Evolutionary conservation across 1,284 basidiomycete genomes (phyloP).

Genomic region (Trichosporon sp.): DNA sequence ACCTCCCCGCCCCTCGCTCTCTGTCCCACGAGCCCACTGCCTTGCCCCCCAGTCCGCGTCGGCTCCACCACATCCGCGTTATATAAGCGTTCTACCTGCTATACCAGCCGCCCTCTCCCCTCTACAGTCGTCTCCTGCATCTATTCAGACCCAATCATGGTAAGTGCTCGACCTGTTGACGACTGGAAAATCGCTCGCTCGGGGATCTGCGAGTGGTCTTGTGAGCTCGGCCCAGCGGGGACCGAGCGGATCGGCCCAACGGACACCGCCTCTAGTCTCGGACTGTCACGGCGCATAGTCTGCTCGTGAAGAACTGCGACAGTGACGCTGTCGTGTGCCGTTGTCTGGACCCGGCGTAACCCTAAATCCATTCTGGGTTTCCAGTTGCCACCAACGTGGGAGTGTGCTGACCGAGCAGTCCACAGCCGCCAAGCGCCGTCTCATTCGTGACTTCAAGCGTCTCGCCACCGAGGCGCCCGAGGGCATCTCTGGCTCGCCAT

Average conservation of each 20-base stretch:
- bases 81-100: neutral
- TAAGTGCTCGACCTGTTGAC: neutral
- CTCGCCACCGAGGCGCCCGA: constrained; percentile 91
- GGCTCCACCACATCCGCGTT: neutral
- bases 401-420: constrained; percentile 59
- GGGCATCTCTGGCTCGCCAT: constrained; percentile 94
- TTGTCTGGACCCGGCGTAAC: neutral
- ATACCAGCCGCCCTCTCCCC: neutral
- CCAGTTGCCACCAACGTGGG: constrained; percentile 2
- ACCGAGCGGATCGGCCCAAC: neutral
- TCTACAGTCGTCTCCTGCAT: neutral
- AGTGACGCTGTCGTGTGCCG: neutral
- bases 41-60: neutral
- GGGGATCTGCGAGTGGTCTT: neutral
- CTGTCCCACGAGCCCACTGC: neutral
- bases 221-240: neutral
- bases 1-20: neutral
- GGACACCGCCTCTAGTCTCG: neutral
- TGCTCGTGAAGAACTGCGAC: neutral
- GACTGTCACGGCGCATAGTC: neutral
- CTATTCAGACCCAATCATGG: neutral
- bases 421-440: constrained; percentile 82
- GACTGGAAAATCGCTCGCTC: neutral
- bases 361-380: constrained; percentile 9
- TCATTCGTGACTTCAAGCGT: constrained; percentile 95